Evolutionary conservation across 2,329 filamentous ascomycete genomes (phyloP).

Genomic region (Fusarium dlaminii): DNA sequence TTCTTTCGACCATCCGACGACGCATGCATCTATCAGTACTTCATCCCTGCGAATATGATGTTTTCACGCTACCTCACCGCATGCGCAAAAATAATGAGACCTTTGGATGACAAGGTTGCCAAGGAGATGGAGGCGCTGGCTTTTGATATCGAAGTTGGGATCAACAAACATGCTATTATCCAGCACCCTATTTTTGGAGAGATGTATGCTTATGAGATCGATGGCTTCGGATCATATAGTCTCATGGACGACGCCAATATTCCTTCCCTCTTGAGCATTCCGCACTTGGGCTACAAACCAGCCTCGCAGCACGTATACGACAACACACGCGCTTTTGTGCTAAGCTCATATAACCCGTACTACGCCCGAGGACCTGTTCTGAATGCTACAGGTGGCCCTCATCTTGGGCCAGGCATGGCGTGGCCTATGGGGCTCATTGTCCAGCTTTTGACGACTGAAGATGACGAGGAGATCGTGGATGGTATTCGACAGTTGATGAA

Average conservation of each 20-base stretch:
- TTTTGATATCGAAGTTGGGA: conserved; percentile 66
- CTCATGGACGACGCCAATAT: conserved; percentile 74
- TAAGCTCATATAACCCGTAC: conserved; percentile 78
- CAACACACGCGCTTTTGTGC: conserved; percentile 80
- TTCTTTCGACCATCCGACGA: conserved; percentile 94
- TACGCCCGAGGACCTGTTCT: conserved; percentile 66
- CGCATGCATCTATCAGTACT: conserved; percentile 83
- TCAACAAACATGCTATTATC: conserved; percentile 75
- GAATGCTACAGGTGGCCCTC: conserved; percentile 62
- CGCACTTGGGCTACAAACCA: conserved; percentile 64
- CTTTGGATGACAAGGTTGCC: conserved; percentile 61
- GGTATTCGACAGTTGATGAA: conserved; percentile 72
- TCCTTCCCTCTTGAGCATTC: conserved; percentile 68
- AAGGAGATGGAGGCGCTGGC: conserved; percentile 68
- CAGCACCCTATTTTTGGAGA: conserved; percentile 67
- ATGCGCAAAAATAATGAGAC: conserved; percentile 56
- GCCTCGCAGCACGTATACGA: conserved; percentile 73
- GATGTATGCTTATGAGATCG: conserved; percentile 76
- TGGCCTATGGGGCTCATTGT: conserved; percentile 91
- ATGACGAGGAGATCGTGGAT: conserved; percentile 77
- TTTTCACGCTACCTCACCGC: conserved; percentile 70
- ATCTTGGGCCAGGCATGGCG: conserved; percentile 71
- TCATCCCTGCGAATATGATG: conserved; percentile 93
- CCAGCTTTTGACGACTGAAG: conserved; percentile 79
- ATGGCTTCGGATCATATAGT: conserved; percentile 70